Base-by-base conservation (phyloP, 2,329 filamentous ascomycete genomes). In the Westerdykella aurantiaca region DNA sequence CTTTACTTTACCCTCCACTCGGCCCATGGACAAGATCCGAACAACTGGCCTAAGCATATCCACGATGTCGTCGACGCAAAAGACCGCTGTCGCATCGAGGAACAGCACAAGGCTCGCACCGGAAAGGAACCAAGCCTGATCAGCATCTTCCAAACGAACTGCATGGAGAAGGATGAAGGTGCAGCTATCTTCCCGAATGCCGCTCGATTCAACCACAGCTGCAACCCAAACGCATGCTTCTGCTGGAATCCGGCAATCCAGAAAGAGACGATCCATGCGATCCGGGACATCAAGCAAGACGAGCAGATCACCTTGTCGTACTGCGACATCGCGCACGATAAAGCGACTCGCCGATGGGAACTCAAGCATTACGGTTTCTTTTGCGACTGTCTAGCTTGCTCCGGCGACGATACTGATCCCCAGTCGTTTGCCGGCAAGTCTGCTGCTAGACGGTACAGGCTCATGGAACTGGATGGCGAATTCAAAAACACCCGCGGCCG, bases 61-160 rank as follows among this genome's bases (percentile, higher is more conserved):
- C 54, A 61, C 49, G 13, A 47, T 2, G 45, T 25, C 0, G 57
- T 65, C 25, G 2, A 13, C 13, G 38, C 18, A 4, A 42, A 13
- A 0, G 63, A 65, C 37, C 49, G 51, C 6, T 41, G 49, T 33
- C 46, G 62, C 10, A 63, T 66, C 39, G 6, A 44, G 6, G 56
- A 67, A 33, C 62, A 66, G 46, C 63, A 58, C 52, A 51, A 51
- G 35, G 67, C 57, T 23, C 56, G 61, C 16, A 56, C 47, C 21
- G 54, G 39, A 23, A 51, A 46, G 14, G 42, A 47, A 16, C 39
- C 53, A 10, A 60, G 54, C 17, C 43, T 56, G 31, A 46, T 56
- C 46, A 58, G 57, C 51, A 65, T 71, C 41, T 71, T 72, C 49
- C 66, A 68, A 47, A 70, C 61, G 29, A 71, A 72, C 50, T 68